A percentile compares a stretch with the other conserved stretches of the same genome.
phyloP scores from a whole-genome alignment of 2,329 filamentous ascomycete genomes.

The Colletotrichum melonis region DNA sequence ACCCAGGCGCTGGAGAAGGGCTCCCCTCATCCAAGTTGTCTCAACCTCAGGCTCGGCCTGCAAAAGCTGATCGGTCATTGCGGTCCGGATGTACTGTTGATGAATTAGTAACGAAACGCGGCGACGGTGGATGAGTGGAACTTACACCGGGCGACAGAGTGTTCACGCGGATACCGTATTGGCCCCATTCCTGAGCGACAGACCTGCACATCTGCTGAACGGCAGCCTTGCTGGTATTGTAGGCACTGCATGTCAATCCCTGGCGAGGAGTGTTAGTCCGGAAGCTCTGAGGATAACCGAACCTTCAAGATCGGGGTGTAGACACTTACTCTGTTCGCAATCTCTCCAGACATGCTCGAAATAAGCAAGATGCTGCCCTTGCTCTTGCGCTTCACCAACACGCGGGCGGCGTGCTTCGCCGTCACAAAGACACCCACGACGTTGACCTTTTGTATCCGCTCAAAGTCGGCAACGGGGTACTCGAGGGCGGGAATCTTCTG shows the following conservation, averaged over 20 bases:
- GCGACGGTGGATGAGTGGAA: background rate
- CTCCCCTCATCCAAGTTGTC: slow-evolving; percentile 64
- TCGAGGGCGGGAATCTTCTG: slow-evolving; percentile 58
- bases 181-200: slow-evolving; percentile 71
- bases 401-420: slow-evolving; percentile 75
- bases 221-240: slow-evolving; percentile 72
- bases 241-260: slow-evolving; percentile 72
- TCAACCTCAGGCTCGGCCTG: slow-evolving; percentile 60
- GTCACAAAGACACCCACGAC: slow-evolving; percentile 77
- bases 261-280: slow-evolving; percentile 40
- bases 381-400: slow-evolving; percentile 55
- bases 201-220: slow-evolving; percentile 70
- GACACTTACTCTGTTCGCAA: slow-evolving; percentile 61
- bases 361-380: slow-evolving; percentile 63
- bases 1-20: slow-evolving; percentile 64
- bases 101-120: background rate
- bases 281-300: background rate
- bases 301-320: background rate
- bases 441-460: slow-evolving; percentile 77
- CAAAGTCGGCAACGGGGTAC: slow-evolving; percentile 67
- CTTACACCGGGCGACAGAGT: slow-evolving; percentile 70
- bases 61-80: slow-evolving; percentile 58
- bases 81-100: slow-evolving; percentile 56
- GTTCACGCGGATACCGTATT: slow-evolving; percentile 73
- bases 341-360: slow-evolving; percentile 59